These are phyloP conservation scores for Tuctoria greenei DNA, from an alignment of 176 grass and related monocot species.

Conservation along the genomic window DNA sequence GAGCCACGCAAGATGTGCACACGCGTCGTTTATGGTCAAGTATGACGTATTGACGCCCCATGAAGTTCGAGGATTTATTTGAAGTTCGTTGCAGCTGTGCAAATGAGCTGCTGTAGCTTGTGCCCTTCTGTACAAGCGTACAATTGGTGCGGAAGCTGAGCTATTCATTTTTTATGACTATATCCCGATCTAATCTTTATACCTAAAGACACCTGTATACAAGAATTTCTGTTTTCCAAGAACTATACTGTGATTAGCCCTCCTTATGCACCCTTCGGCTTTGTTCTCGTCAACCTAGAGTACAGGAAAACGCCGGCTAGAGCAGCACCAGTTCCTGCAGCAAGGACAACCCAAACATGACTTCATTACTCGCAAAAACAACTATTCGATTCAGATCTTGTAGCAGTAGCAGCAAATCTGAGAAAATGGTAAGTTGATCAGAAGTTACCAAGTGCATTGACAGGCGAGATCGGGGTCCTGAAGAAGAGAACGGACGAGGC, in stretches of 20 bases:
- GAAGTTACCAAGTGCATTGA: slow-evolving; percentile 67
- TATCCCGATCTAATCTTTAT: neutral
- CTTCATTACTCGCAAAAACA: neutral
- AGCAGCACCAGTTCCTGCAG: slow-evolving; percentile 61
- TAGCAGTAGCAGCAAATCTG: neutral
- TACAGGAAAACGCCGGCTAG: slow-evolving; percentile 64
- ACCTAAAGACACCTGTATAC: neutral
- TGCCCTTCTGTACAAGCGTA: slow-evolving; percentile 30
- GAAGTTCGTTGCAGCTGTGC: neutral
- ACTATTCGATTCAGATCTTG: neutral
- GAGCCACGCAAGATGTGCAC: too few relatives aligned
- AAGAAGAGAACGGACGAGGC: slow-evolving; percentile 67
- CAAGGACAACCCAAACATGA: neutral
- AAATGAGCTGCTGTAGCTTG: neutral
- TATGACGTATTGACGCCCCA: neutral
- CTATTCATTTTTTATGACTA: neutral
- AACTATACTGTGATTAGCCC: neutral
- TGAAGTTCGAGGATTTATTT: too few relatives aligned
- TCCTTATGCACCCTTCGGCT: slow-evolving; percentile 40
- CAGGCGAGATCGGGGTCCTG: slow-evolving; percentile 60
- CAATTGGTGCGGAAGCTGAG: neutral
- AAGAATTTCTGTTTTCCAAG: neutral
- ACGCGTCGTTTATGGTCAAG: too few relatives aligned
- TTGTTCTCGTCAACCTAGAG: slow-evolving; percentile 52
- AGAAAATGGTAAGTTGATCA: neutral